These are phyloP conservation scores for Debaryomyces sp. DNA, from an alignment of 1,139 yeast genomes.

Conservation along the genomic window DNA sequence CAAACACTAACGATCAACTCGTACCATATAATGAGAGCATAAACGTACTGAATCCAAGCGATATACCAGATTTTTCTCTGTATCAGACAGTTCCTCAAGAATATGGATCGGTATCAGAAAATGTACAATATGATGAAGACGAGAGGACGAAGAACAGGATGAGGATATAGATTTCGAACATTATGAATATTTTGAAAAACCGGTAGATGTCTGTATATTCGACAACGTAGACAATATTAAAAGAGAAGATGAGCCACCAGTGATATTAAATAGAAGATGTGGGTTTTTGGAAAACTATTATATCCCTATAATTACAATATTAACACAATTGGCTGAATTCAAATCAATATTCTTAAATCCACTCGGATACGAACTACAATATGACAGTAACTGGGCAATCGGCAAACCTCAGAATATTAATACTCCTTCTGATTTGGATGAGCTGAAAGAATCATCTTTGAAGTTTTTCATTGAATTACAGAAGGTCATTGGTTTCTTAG, in stretches of 20 bases:
- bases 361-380: constrained; percentile 18
- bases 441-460: constrained; percentile 8
- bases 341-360: constrained; percentile 13
- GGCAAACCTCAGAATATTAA: constrained; percentile 11
- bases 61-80: constrained; percentile 18
- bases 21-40: constrained; percentile 19
- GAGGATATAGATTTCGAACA: constrained; percentile 3
- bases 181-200: constrained; percentile 1
- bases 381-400: constrained; percentile 19
- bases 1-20: constrained; percentile 9
- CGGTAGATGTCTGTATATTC: constrained; percentile 2
- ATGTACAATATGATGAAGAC: background rate
- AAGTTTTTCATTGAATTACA: constrained; percentile 25
- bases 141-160: background rate
- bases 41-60: constrained; percentile 21
- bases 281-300: constrained; percentile 27
- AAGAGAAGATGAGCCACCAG: constrained; percentile 17
- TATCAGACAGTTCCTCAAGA: constrained; percentile 1
- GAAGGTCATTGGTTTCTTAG: constrained; percentile 23
- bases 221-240: constrained; percentile 1
- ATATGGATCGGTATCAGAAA: background rate
- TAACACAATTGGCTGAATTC: constrained; percentile 29
- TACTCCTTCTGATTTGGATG: constrained; percentile 11
- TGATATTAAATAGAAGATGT: constrained; percentile 16
- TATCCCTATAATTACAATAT: constrained; percentile 26